Evolutionary conservation across 2,329 filamentous ascomycete species (phyloP), one percentile per base, ranked within the genome.

Genomic region (Penicillium psychrosexuale): DNA sequence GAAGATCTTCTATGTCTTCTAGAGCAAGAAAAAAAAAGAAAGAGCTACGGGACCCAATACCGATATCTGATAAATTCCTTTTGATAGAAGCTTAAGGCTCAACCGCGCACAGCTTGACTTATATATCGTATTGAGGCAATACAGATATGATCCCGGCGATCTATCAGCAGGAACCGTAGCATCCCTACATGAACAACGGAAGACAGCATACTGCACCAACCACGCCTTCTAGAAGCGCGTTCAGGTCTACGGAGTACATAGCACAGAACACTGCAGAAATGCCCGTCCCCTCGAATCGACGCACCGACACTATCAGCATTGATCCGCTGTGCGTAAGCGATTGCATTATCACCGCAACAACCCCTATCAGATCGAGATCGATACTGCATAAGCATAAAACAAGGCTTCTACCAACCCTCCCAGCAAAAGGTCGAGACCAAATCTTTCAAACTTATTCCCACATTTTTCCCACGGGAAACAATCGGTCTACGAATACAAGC

Each of bases 121-220:
- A 15, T 24, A 27, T 44, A 17, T 34, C 5, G 33, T 17, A 22
- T 12, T 5, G 2, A 37, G 30, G 12, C 19, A 28, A 27, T 24
- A 44, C 30, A 50, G 1, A 34, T 39, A 44, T 31, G 33, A 28
- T 34, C 30, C 50, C 5, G 19, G 19, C 40, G 47, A 50, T 45
- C 52, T 31, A 55, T 45, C 47, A 52, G 47, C 52, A 55, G 52
- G 52, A 45, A 55, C 52, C 28, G 17, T 36, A 45, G 46, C 19
- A 54, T 43, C 27, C 52, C 52, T 51, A 55, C 52, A 55, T 51
- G 28, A 53, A 55, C 46, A 27, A 47, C 47, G 52, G 52, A 40
- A 55, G 39, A 51, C 52, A 55, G 52, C 52, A 55, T 55, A 55
- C 47, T 55, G 52, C 52, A 51, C 45, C 47, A 39, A 44, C 52